Evolutionary conservation across 352 stramenopile genomes (phyloP).

Genomic region (Globisporangium viniferum): DNA sequence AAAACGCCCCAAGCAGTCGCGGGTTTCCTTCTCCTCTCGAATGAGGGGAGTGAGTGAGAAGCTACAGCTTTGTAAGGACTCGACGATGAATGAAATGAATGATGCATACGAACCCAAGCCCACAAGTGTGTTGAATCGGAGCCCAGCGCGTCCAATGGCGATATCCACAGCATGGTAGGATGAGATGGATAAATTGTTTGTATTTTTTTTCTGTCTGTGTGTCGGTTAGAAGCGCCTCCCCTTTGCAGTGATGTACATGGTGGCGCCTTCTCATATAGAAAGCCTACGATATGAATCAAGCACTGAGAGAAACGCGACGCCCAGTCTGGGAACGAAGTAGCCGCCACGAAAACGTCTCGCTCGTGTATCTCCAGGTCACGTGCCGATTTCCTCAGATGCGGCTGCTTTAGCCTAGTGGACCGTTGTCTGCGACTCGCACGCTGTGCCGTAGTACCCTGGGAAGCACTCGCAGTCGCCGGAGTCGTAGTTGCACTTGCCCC

Average conservation of each 20-base stretch:
- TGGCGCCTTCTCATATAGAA: not conserved
- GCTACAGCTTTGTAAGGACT: not conserved
- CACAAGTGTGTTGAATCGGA: not conserved
- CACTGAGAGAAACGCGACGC: not conserved
- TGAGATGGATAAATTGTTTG: not conserved
- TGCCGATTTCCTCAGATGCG: not conserved
- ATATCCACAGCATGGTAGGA: not conserved
- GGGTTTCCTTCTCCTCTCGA: not conserved
- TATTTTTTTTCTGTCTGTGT: not conserved
- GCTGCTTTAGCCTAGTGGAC: slow-evolving; percentile 56
- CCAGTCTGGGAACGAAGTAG: not conserved
- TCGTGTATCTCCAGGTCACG: not conserved
- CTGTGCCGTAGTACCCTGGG: slow-evolving; percentile 92
- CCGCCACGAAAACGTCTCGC: no score
- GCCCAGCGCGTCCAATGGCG: not conserved
- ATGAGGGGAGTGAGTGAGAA: not conserved
- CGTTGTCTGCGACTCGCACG: slow-evolving; percentile 83
- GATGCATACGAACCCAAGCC: slow-evolving; percentile 1
- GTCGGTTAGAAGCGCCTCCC: not conserved
- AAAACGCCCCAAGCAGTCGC: not conserved
- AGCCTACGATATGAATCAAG: not conserved
- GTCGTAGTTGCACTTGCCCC: slow-evolving; percentile 94
- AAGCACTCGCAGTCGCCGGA: slow-evolving; percentile 94
- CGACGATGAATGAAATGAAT: slow-evolving; percentile 3
- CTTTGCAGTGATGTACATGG: not conserved